Evolutionary conservation across 2,329 filamentous ascomycete species (phyloP).

Genomic region (Furcasterigmium sp.): DNA sequence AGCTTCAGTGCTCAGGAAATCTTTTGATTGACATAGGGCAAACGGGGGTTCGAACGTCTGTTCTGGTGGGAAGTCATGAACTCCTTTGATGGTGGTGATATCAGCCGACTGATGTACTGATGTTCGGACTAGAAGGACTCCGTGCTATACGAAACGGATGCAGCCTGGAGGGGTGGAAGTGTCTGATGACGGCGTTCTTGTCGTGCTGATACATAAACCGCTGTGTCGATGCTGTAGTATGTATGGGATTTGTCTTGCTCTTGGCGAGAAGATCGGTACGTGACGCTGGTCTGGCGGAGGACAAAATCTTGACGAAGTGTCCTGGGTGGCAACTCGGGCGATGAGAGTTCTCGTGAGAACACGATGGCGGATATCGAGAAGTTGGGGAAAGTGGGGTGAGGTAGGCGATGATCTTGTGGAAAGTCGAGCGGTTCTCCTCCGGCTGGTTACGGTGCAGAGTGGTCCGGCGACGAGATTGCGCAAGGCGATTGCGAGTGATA

Average conservation of each 20-base stretch:
- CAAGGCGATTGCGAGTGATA: neutral
- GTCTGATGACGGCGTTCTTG: slow-evolving; percentile 83
- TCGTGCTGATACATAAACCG: slow-evolving; percentile 99
- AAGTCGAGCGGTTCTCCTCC: neutral
- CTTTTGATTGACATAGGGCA: slow-evolving; percentile 51
- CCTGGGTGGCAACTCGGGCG: slow-evolving; percentile 5
- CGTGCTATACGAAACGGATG: slow-evolving; percentile 94
- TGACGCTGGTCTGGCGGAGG: slow-evolving; percentile 5
- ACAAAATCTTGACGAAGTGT: neutral
- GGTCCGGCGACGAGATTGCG: neutral
- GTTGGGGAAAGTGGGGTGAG: neutral
- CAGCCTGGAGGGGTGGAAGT: slow-evolving; percentile 84
- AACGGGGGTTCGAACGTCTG: slow-evolving; percentile 38
- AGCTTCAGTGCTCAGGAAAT: slow-evolving; percentile 50
- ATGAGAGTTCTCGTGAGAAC: no score
- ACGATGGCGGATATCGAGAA: no score
- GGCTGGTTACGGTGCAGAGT: slow-evolving; percentile 1
- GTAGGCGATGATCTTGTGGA: neutral
- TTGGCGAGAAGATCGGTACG: neutral
- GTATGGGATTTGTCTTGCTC: slow-evolving; percentile 8
- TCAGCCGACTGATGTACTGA: slow-evolving; percentile 86
- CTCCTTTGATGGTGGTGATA: slow-evolving; percentile 34
- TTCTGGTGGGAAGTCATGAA: slow-evolving; percentile 54
- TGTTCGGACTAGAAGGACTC: slow-evolving; percentile 84
- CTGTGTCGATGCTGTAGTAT: slow-evolving; percentile 10